These are phyloP conservation scores for Pseudevernia furfuracea DNA, from an alignment of 495 filamentous ascomycete species.

Conservation along the genomic window DNA sequence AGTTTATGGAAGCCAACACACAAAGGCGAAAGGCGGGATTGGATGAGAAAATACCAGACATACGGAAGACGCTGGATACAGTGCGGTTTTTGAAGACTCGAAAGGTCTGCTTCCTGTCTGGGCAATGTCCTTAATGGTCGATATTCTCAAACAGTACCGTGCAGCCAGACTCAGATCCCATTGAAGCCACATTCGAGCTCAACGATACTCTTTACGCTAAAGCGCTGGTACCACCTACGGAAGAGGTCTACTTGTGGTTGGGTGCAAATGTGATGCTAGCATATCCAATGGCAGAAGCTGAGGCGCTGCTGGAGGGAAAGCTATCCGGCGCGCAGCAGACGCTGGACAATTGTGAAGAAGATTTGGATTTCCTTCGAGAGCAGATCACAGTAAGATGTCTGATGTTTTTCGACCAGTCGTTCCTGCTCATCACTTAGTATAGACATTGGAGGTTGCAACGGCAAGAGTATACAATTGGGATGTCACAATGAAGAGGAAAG, in stretches of 20 bases:
- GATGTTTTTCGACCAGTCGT: neutral
- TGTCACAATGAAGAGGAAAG: slow-evolving; percentile 86
- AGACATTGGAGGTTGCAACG: slow-evolving; percentile 95
- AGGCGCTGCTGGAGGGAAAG: slow-evolving; percentile 69
- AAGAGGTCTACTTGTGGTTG: slow-evolving; percentile 95
- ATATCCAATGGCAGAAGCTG: slow-evolving; percentile 83
- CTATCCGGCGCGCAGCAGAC: slow-evolving; percentile 69
- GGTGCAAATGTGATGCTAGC: slow-evolving; percentile 97
- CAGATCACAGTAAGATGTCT: slow-evolving; percentile 74
- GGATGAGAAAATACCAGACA: slow-evolving; percentile 93
- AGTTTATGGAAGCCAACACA: slow-evolving; percentile 97
- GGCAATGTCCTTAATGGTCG: neutral
- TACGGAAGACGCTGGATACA: slow-evolving; percentile 93
- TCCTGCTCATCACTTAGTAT: slow-evolving; percentile 28
- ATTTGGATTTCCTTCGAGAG: slow-evolving; percentile 89
- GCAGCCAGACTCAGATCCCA: slow-evolving; percentile 47
- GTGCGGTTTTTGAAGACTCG: slow-evolving; percentile 71
- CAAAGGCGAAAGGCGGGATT: slow-evolving; percentile 73
- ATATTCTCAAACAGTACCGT: slow-evolving; percentile 1
- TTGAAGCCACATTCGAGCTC: slow-evolving; percentile 90
- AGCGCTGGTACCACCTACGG: slow-evolving; percentile 68
- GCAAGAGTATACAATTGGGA: slow-evolving; percentile 99
- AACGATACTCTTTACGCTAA: slow-evolving; percentile 91
- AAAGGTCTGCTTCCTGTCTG: slow-evolving; percentile 40
- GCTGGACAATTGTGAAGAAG: slow-evolving; percentile 82